Base-by-base conservation (phyloP, 805 yeast species). In the Diddensiella caesifluorescens region DNA sequence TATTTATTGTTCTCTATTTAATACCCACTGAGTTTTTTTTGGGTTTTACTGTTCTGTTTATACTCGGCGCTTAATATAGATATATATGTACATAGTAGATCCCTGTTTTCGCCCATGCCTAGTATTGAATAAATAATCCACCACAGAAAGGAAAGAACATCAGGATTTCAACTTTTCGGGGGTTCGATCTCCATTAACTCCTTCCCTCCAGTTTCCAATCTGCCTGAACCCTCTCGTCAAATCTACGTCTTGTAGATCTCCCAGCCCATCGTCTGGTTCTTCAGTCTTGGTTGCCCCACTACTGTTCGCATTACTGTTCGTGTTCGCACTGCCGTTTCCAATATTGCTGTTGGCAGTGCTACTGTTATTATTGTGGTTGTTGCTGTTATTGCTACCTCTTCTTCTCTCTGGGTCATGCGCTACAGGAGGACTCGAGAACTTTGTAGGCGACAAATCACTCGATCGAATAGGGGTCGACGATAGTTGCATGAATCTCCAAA, bases 401-500 rank as follows among this genome's bases (percentile, higher is more conserved):
- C n/a, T n/a, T n/a, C n/a, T n/a, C 4, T 22, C 40, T n/a, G 35
- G 22, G 15, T 3, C 43, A 20, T 13, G 43, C 5, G 40, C 38
- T 7, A 45, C 52, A n/a, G 55, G 46, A 22, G 56, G 62, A 28
- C 51, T 51, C 30, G 51, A 48, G 46, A 47, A 55, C 50, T 59
- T 59, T 12, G 58, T 50, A 12, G 63, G 62, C 9, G 60, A 53
- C 31, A 46, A 47, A 2, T 54, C 59, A 5, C 32, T 20, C n/a
- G 44, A 37, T 16, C 53, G 40, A 21, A 49, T 46, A 4, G 59
- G 58, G 18, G 61, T 53, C 26, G 54, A 51, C 9, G 54, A 47
- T 7, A 89, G 79, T 55, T 88, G 95, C 56, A 89, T 86, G 64
- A 85, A 80, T 58, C 83, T 85, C 97, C 96, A 86, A 45, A 89